Evolutionary conservation across 2,329 filamentous ascomycete species (phyloP).

Genomic region (Talaromyces atroroseus): DNA sequence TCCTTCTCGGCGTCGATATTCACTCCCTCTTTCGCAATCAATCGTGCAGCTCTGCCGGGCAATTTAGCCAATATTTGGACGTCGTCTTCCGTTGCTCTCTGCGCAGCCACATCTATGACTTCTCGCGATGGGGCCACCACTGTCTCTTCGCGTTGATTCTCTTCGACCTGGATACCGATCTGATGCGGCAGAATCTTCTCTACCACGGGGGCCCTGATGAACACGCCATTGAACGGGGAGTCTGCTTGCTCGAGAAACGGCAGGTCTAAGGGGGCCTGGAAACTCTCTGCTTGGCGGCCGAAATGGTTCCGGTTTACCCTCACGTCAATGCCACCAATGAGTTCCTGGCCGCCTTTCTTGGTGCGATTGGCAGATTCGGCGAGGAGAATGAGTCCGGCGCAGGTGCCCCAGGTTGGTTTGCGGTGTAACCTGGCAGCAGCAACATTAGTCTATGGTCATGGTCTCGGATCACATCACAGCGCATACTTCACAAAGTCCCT

Average conservation of each 20-base stretch:
- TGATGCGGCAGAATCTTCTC: constrained; percentile 64
- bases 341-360: constrained; percentile 85
- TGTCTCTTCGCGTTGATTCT: constrained; percentile 45
- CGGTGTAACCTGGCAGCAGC: constrained; percentile 55
- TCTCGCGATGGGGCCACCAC: constrained; percentile 54
- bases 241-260: constrained; percentile 55
- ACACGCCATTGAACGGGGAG: constrained; percentile 71
- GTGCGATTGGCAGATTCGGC: constrained; percentile 81
- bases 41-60: constrained; percentile 46
- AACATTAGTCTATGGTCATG: constrained; percentile 4
- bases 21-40: constrained; percentile 40
- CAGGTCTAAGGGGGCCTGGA: constrained; percentile 68
- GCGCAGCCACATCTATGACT: constrained; percentile 42
- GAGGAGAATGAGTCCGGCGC: constrained; percentile 86
- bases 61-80: constrained; percentile 57
- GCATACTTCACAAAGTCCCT: constrained; percentile 83
- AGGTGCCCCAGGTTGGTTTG: constrained; percentile 92
- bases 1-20: constrained; percentile 37
- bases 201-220: constrained; percentile 91
- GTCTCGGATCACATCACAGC: constrained; percentile 14
- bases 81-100: constrained; percentile 39
- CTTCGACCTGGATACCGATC: constrained; percentile 47
- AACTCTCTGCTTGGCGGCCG: constrained; percentile 86
- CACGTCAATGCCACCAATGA: constrained; percentile 87
- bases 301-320: constrained; percentile 93